Conservation (phyloP, 495 filamentous ascomycete genomes). For the Chlorociboria aeruginascens region DNA sequence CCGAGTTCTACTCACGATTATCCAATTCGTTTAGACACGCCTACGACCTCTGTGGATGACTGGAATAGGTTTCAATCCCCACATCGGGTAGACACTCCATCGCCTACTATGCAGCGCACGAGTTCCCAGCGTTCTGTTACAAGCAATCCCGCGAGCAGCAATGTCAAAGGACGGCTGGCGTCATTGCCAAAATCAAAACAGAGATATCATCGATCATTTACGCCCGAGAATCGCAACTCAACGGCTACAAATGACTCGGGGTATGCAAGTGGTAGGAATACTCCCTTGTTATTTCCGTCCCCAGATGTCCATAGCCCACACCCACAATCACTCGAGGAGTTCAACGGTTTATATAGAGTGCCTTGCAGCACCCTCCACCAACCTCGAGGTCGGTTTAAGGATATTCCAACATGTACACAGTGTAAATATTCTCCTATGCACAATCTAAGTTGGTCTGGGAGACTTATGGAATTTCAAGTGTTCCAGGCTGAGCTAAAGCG, state of each 20-base stretch:
- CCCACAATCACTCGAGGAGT: conserved; percentile 9
- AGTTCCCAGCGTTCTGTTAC: not conserved
- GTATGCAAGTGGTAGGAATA: conserved; percentile 7
- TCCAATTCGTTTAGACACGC: too few relatives aligned
- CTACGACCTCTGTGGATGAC: not conserved
- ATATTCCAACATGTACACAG: conserved; percentile 7
- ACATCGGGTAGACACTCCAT: not conserved
- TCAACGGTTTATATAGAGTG: conserved; percentile 13
- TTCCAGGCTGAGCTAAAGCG: conserved; percentile 2
- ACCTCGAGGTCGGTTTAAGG: not conserved
- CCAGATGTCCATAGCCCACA: not conserved
- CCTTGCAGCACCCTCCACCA: conserved; percentile 8
- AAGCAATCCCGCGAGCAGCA: not conserved
- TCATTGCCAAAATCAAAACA: conserved; percentile 7
- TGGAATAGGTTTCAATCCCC: not conserved
- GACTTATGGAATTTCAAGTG: conserved; percentile 9
- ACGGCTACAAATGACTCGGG: conserved; percentile 11
- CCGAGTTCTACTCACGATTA: too few relatives aligned
- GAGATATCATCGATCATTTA: conserved; percentile 1
- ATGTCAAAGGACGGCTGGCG: not conserved
- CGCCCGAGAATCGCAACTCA: conserved; percentile 1
- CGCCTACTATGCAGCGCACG: not conserved
- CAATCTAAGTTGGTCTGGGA: conserved; percentile 12
- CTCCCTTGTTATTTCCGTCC: not conserved
- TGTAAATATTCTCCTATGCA: conserved; percentile 14